These are phyloP conservation scores for Aspergillus costaricaensis DNA, from an alignment of 2,329 filamentous ascomycete species.

Conservation along the genomic window DNA sequence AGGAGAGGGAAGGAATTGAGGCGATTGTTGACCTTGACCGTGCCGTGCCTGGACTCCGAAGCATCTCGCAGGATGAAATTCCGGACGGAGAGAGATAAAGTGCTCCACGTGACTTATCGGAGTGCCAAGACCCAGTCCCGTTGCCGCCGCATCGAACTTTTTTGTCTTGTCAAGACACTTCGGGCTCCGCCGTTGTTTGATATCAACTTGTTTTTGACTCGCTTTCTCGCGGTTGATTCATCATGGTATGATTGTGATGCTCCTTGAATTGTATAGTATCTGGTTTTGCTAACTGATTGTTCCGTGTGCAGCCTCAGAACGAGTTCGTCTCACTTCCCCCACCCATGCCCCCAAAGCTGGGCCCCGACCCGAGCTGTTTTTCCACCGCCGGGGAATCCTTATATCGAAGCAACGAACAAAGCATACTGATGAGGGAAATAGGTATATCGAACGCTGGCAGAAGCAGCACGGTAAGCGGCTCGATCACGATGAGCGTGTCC, in stretches of 20 bases:
- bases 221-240: slow-evolving; percentile 24
- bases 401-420: not conserved
- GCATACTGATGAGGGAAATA: slow-evolving; percentile 24
- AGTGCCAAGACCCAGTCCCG: slow-evolving; percentile 10
- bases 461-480: slow-evolving; percentile 65
- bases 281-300: slow-evolving; percentile 12
- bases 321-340: slow-evolving; percentile 38
- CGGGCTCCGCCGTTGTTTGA: slow-evolving; percentile 10
- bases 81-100: slow-evolving; percentile 30
- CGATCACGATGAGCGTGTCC: slow-evolving; percentile 83
- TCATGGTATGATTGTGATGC: slow-evolving; percentile 32
- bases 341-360: not conserved
- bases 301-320: slow-evolving; percentile 42
- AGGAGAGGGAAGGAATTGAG: not conserved
- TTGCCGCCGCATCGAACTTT: slow-evolving; percentile 18
- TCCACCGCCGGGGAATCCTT: slow-evolving; percentile 4
- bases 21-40: not conserved
- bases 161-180: slow-evolving; percentile 22
- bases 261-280: not conserved
- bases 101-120: slow-evolving; percentile 23
- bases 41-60: not conserved
- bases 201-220: slow-evolving; percentile 12
- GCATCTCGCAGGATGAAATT: slow-evolving; percentile 32
- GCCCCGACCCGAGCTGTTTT: slow-evolving; percentile 13
- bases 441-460: slow-evolving; percentile 73